Evolutionary conservation across 1,284 basidiomycete genomes (phyloP), one percentile per base, ranked within the genome.

Genomic region (Jaminaea rosea): DNA sequence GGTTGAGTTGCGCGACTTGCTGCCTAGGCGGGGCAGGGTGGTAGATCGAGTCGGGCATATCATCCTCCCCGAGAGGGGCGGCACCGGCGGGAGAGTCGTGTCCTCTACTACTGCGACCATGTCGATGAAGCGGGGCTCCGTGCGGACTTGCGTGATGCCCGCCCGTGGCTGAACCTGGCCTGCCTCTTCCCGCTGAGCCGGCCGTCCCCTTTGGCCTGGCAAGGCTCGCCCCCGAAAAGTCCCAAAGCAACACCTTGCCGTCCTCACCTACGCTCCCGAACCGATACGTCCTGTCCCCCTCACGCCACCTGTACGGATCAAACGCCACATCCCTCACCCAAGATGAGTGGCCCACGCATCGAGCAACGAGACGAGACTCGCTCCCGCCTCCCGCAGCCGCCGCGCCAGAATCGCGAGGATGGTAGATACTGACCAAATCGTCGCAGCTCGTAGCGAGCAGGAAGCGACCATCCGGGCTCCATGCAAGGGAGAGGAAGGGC

Each of bases 311-410:
- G 65, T 68, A 72, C 11, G 87, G 84, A 75, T 98, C 94, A 72
- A 96, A 98, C 0, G 87, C 85, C 8, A 97, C 80, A 2, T 83
- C 80, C 0, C 88, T 86, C 4, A 98, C 87, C 69, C 94, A 97
- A 1, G 88, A 92, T 0, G 88, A 86, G 72, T 98, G 93, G 0
- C 93, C 94, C 75, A 96, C 91, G 76, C 92, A 96, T 46, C 92
- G 81, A 2, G 93, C 93, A n/a, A 98, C 83, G 11, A 97, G 83
- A 8, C 65, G 52, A 7, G 39, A 42, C 7, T n/a, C 19, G 4
- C 19, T 17, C 7, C 19, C 19, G 19, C 23, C 11, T 23, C 11
- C 13, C 19, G 11, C 39, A 24, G 19, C 39, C 6, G n/a, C n/a
- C n/a, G 34, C 34, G 4, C n/a, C 21, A 9, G 64, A 62, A 36